These are phyloP conservation scores for Pisolithus thermaeus DNA, from an alignment of 1,284 basidiomycete species.

Conservation along the genomic window DNA sequence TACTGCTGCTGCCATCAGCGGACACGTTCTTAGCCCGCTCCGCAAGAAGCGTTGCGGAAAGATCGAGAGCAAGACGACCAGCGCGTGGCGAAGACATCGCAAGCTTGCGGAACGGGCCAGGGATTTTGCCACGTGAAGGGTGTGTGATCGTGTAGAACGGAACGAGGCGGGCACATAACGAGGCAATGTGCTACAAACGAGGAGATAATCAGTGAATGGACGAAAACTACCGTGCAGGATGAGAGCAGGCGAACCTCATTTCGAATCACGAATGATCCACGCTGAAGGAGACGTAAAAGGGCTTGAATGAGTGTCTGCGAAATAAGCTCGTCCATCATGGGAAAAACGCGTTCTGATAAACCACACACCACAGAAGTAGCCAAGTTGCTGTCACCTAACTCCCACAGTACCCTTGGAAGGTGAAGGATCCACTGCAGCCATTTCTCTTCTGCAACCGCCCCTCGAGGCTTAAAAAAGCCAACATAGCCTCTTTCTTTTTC, in stretches of 20 bases:
- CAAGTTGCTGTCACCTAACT: constrained; percentile 58
- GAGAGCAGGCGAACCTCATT: constrained; percentile 34
- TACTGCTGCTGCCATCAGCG: constrained; percentile 6
- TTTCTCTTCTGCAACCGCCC: constrained; percentile 29
- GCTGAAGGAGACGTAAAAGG: constrained; percentile 58
- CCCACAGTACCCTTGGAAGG: constrained; percentile 80
- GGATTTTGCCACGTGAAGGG: constrained; percentile 57
- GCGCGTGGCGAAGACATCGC: constrained; percentile 28
- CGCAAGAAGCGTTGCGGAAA: constrained; percentile 32
- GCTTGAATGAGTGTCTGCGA: constrained; percentile 53
- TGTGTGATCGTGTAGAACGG: constrained; percentile 79
- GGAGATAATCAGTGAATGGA: constrained; percentile 11
- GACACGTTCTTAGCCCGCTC: constrained; percentile 11
- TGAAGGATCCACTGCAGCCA: constrained; percentile 61
- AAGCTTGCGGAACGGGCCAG: constrained; percentile 72
- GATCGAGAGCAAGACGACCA: constrained; percentile 44
- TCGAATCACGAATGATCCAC: constrained; percentile 40
- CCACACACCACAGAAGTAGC: constrained; percentile 49
- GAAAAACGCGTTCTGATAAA: constrained; percentile 1
- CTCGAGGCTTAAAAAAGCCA: constrained; percentile 41
- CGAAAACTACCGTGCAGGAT: constrained; percentile 8
- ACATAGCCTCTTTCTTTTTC: constrained; percentile 51
- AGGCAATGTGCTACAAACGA: constrained; percentile 18
- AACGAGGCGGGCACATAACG: constrained; percentile 52
- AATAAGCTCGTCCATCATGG: constrained; percentile 5